These are phyloP conservation scores for Leccinum pachyderme DNA, from an alignment of 1,284 basidiomycete species.

Conservation along the genomic window DNA sequence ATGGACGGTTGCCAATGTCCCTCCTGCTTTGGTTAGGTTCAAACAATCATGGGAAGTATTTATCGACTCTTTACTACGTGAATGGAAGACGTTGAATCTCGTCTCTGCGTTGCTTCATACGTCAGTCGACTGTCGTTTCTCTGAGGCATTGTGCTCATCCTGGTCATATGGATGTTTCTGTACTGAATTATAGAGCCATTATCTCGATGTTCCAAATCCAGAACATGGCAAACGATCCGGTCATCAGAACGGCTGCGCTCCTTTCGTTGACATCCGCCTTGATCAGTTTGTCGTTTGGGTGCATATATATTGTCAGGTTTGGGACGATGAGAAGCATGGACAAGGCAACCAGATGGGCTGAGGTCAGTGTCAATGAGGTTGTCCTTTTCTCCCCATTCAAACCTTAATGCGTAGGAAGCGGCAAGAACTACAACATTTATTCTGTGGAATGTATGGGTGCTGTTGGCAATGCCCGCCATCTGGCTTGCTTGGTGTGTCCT, in stretches of 20 bases:
- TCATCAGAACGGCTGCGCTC: conserved; percentile 65
- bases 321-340: conserved; percentile 78
- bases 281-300: conserved; percentile 74
- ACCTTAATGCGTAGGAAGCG: conserved; percentile 51
- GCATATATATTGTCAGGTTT: conserved; percentile 74
- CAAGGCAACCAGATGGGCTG: conserved; percentile 72
- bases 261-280: conserved; percentile 66
- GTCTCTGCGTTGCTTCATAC: conserved; percentile 69
- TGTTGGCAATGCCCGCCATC: conserved; percentile 69
- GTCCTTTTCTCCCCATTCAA: background rate
- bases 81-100: conserved; percentile 78
- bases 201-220: conserved; percentile 71
- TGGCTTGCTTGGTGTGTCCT: conserved; percentile 67
- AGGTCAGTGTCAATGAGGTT: conserved; percentile 42
- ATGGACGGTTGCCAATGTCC: conserved; percentile 56
- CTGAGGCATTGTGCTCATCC: background rate
- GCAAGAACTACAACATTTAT: conserved; percentile 61
- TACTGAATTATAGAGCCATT: conserved; percentile 51
- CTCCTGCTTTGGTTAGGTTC: conserved; percentile 61
- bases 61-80: conserved; percentile 63
- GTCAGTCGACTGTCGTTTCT: conserved; percentile 42
- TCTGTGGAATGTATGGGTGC: conserved; percentile 79
- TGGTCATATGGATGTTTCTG: background rate
- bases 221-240: conserved; percentile 56
- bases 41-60: conserved; percentile 72